Percentiles rank a stretch among this genome's conserved stretches.
phyloP scores from a whole-genome alignment of 2,329 filamentous ascomycete genomes.

The Keithomyces neogunnii region DNA sequence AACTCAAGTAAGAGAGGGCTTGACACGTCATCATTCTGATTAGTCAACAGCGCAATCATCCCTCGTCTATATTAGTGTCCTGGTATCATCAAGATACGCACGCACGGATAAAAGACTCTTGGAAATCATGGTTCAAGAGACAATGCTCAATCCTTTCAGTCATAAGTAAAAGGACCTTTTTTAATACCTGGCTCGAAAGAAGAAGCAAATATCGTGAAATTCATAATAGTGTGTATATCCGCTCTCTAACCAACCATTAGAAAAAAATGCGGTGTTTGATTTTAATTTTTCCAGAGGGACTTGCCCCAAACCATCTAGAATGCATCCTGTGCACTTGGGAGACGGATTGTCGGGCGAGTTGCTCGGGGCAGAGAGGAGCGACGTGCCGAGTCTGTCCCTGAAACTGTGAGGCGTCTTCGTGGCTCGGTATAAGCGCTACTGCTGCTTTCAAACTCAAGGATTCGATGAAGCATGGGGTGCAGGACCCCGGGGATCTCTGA shows the following conservation, averaged over 20 bases:
- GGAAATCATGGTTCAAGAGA: background rate
- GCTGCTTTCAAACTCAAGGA: constrained; percentile 30
- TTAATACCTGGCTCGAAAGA: background rate
- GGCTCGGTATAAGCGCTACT: constrained; percentile 4
- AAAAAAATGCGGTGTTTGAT: too few species aligned
- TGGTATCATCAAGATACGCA: constrained; percentile 1
- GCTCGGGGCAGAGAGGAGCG: constrained; percentile 1
- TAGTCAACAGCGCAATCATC: background rate
- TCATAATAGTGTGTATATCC: constrained; percentile 2
- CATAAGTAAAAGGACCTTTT: too few species aligned
- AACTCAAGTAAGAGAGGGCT: background rate
- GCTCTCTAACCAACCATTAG: background rate
- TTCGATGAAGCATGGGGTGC: constrained; percentile 41
- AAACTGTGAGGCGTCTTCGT: background rate
- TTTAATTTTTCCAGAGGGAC: background rate
- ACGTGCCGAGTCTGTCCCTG: background rate
- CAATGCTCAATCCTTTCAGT: too few species aligned
- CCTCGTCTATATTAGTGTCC: background rate
- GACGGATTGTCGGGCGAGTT: constrained; percentile 5
- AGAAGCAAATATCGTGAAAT: background rate
- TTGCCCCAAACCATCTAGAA: background rate
- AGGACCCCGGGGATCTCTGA: constrained; percentile 48
- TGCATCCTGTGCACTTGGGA: constrained; percentile 7
- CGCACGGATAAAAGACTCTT: background rate
- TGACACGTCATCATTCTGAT: too few species aligned